phyloP scores from a whole-genome alignment of 2,329 filamentous ascomycete genomes.

The Penicillium digitatum region DNA sequence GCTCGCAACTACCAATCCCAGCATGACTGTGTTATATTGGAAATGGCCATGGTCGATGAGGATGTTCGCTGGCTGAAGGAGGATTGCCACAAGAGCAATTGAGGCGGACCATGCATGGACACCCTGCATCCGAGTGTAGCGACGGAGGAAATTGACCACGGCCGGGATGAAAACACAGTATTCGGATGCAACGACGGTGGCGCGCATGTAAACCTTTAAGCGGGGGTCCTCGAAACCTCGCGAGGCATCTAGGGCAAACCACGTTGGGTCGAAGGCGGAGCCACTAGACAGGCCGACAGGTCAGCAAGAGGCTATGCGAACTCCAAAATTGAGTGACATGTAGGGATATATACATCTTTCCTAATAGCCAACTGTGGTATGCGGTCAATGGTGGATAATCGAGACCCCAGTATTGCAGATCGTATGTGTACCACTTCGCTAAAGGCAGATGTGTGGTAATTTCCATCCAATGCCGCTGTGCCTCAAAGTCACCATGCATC shows the following conservation, averaged over 20 bases:
- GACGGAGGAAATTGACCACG: slow-evolving; percentile 75
- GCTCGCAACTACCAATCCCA: slow-evolving; percentile 80
- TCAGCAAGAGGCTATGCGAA: neutral
- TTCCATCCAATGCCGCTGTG: slow-evolving; percentile 98
- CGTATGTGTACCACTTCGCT: slow-evolving; percentile 97
- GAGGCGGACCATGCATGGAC: slow-evolving; percentile 78
- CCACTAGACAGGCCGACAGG: slow-evolving; percentile 51
- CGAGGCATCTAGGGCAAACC: slow-evolving; percentile 83
- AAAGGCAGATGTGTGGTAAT: slow-evolving; percentile 83
- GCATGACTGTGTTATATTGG: slow-evolving; percentile 98
- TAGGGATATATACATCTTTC: slow-evolving; percentile 61
- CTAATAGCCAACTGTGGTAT: slow-evolving; percentile 96
- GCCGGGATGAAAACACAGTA: slow-evolving; percentile 87
- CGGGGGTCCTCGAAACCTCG: slow-evolving; percentile 73
- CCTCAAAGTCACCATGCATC: slow-evolving; percentile 96
- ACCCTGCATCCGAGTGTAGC: slow-evolving; percentile 70
- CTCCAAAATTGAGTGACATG: neutral
- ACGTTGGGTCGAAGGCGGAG: slow-evolving; percentile 68
- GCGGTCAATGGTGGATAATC: slow-evolving; percentile 97
- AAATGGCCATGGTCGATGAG: slow-evolving; percentile 95
- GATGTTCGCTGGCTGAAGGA: slow-evolving; percentile 87
- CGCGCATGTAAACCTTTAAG: slow-evolving; percentile 94
- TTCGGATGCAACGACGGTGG: slow-evolving; percentile 84
- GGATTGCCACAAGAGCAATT: slow-evolving; percentile 79
- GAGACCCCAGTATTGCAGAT: slow-evolving; percentile 94